phyloP scores from a whole-genome alignment of 164 flowering plant species.

The Taxillus chinensis region DNA sequence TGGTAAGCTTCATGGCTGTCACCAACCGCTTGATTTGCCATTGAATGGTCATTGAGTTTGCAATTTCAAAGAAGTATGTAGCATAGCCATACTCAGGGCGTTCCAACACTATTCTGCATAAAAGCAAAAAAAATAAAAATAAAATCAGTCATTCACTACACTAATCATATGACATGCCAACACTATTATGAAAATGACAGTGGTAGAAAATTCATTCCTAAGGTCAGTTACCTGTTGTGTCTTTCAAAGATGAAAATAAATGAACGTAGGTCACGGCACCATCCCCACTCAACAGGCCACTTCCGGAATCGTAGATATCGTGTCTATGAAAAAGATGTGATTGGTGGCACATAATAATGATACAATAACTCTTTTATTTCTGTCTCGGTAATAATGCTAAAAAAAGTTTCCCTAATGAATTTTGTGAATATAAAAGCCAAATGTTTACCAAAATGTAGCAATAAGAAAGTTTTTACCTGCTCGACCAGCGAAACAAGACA shows the following conservation, averaged over 20 bases:
- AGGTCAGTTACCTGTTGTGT: slow-evolving; percentile 60
- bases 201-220: no score
- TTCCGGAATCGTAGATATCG: slow-evolving; percentile 55
- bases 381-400: not conserved
- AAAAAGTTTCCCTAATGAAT: not conserved
- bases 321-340: slow-evolving; percentile 27
- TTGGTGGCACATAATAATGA: not conserved
- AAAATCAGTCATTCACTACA: slow-evolving; percentile 2
- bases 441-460: not conserved
- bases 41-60: slow-evolving; percentile 41
- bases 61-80: slow-evolving; percentile 86
- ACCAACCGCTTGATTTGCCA: slow-evolving; percentile 90
- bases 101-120: slow-evolving; percentile 80
- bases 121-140: slow-evolving; percentile 9
- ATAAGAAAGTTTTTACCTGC: slow-evolving; percentile 44
- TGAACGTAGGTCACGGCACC: slow-evolving; percentile 90
- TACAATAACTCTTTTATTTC: not conserved
- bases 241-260: slow-evolving; percentile 87
- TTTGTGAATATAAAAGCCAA: not conserved
- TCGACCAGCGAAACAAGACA: slow-evolving; percentile 80
- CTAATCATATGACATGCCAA: not conserved
- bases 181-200: no score
- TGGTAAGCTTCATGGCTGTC: slow-evolving; percentile 69
- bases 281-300: slow-evolving; percentile 99
- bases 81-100: slow-evolving; percentile 99